These are phyloP conservation scores for Eimeria brunetti DNA, from an alignment of 169 alveolate genomes.

Conservation along the genomic window DNA sequence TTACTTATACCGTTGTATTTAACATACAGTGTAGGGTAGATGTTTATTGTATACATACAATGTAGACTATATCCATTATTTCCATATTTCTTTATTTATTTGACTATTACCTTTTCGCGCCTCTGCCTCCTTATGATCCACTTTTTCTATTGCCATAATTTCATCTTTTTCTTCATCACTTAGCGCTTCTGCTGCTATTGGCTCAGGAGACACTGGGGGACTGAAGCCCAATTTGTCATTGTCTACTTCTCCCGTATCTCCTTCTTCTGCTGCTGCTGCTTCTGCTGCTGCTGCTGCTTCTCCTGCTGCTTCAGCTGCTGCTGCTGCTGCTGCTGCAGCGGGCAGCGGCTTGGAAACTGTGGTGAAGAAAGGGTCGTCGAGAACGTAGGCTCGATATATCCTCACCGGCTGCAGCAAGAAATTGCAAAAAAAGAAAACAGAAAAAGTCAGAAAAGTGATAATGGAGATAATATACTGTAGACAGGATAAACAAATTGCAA, in stretches of 20 bases:
- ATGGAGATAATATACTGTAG: no score
- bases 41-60: no score
- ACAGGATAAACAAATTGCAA: no score
- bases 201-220: conserved; percentile 67
- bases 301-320: not conserved
- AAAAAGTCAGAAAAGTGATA: not conserved
- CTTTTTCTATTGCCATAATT: conserved; percentile 67
- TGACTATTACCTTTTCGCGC: conserved; percentile 82
- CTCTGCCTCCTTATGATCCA: conserved; percentile 85
- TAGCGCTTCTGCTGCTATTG: conserved; percentile 71
- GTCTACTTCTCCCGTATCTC: conserved; percentile 37
- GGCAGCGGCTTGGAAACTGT: conserved; percentile 84
- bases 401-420: conserved; percentile 87
- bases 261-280: conserved; percentile 39
- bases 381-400: conserved; percentile 91
- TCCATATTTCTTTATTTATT: no score
- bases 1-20: not conserved
- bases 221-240: not conserved
- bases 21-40: no score
- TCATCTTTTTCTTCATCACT: conserved; percentile 69
- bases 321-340: not conserved
- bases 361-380: conserved; percentile 95
- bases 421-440: not conserved
- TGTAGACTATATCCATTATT: no score
- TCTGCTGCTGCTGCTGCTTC: conserved; percentile 9